Evolutionary conservation across 108 stramenopile genomes (phyloP).

Genomic region (Pseudonitzschia multiseries): DNA sequence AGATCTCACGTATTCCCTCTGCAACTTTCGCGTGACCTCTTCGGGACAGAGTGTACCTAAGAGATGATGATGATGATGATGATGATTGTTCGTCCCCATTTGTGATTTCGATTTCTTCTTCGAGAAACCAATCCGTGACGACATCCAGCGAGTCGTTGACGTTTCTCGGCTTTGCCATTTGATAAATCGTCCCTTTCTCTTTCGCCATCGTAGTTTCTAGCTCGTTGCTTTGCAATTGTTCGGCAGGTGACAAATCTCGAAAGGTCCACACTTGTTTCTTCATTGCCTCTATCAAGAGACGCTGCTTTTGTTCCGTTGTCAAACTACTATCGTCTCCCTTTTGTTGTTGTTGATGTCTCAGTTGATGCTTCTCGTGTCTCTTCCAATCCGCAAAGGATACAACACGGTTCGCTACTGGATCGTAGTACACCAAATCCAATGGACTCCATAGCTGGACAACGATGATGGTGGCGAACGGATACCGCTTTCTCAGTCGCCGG

Average conservation of each 20-base stretch:
- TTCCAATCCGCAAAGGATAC: slow-evolving; percentile 32
- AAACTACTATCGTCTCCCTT: no score
- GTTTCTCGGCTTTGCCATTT: neutral
- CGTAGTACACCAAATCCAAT: slow-evolving; percentile 10
- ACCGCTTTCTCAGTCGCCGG: slow-evolving; percentile 39
- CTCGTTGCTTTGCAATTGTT: neutral
- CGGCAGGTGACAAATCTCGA: neutral
- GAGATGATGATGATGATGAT: no score
- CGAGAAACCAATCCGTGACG: slow-evolving; percentile 3
- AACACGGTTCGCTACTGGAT: neutral
- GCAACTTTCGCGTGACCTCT: slow-evolving; percentile 26
- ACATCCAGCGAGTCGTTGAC: neutral
- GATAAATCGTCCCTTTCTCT: neutral
- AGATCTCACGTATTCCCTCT: slow-evolving; percentile 15
- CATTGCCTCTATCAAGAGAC: neutral
- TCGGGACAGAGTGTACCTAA: slow-evolving; percentile 28
- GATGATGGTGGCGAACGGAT: slow-evolving; percentile 37
- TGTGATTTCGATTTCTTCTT: neutral
- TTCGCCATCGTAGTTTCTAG: neutral
- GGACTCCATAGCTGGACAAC: slow-evolving; percentile 42
- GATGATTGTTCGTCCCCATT: neutral
- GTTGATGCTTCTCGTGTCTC: neutral
- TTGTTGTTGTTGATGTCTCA: neutral
- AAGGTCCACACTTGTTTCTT: slow-evolving; percentile 6
- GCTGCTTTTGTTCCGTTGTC: neutral